These are phyloP conservation scores for Amanita rubescens DNA, from an alignment of 768 basidiomycete species.

Conservation along the genomic window DNA sequence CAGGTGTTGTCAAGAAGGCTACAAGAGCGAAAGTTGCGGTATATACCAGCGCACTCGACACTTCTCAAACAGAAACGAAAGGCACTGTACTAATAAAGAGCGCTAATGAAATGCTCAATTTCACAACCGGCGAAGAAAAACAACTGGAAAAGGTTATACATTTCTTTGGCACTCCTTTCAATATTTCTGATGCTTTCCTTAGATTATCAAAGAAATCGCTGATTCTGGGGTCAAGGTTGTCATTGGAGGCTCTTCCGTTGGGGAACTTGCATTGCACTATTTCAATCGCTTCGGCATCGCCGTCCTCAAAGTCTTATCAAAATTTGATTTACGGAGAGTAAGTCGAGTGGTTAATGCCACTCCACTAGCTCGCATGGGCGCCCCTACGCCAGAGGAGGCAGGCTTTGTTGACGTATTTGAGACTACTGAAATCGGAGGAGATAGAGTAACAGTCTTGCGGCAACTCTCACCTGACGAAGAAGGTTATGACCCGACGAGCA, in stretches of 20 bases:
- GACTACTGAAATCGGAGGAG: conserved; percentile 93
- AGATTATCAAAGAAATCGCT: conserved; percentile 97
- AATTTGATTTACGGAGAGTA: conserved; percentile 91
- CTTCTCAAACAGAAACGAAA: conserved; percentile 97
- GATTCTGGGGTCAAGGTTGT: conserved; percentile 92
- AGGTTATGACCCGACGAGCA: conserved; percentile 44
- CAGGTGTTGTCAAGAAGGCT: conserved; percentile 79
- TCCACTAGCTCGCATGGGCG: conserved; percentile 91
- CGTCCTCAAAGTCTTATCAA: conserved; percentile 94
- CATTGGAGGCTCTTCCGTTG: conserved; percentile 87
- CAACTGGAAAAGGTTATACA: conserved; percentile 76
- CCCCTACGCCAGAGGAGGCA: conserved; percentile 94
- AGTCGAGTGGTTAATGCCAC: conserved; percentile 96
- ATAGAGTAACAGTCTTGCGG: conserved; percentile 93
- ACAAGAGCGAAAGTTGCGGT: conserved; percentile 89
- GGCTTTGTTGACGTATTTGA: conserved; percentile 93
- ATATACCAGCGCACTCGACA: conserved; percentile 88
- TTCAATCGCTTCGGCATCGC: conserved; percentile 91
- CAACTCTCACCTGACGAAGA: conserved; percentile 66
- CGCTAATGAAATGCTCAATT: conserved; percentile 95
- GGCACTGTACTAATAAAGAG: conserved; percentile 95
- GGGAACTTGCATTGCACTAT: conserved; percentile 96
- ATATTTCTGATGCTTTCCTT: not conserved
- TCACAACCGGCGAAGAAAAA: conserved; percentile 92
- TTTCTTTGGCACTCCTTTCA: not conserved